Conservation (phyloP, 1,139 yeast genomes). For the Yamadazyma trypodendri region DNA sequence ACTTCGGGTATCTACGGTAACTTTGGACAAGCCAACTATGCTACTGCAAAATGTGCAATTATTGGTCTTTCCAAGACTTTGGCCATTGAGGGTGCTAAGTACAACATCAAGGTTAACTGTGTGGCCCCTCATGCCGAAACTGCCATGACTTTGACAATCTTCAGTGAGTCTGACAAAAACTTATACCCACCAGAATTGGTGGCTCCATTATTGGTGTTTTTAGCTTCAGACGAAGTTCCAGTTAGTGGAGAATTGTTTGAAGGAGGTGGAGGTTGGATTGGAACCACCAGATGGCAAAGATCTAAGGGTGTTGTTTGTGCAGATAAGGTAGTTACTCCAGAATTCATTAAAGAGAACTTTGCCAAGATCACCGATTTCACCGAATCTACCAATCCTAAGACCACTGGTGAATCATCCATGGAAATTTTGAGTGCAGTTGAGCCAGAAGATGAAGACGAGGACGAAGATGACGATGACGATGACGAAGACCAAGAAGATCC, state of each 20-base stretch:
- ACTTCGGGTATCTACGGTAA: constrained; percentile 97
- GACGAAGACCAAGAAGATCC: constrained; percentile 51
- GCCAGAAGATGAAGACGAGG: constrained; percentile 47
- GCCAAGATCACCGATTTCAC: constrained; percentile 63
- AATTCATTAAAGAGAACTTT: constrained; percentile 70
- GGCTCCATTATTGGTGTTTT: constrained; percentile 82
- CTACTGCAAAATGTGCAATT: constrained; percentile 90
- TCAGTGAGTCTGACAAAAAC: constrained; percentile 72
- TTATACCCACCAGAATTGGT: constrained; percentile 86
- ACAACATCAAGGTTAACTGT: constrained; percentile 72
- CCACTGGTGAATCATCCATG: constrained; percentile 77
- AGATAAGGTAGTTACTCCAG: constrained; percentile 59
- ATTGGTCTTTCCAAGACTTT: constrained; percentile 81
- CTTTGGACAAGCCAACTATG: constrained; percentile 96
- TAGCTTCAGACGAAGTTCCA: constrained; percentile 73
- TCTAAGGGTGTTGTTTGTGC: constrained; percentile 77
- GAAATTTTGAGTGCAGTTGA: constrained; percentile 69
- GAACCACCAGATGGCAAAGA: constrained; percentile 93
- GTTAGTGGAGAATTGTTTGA: constrained; percentile 43
- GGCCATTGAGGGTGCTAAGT: constrained; percentile 86
- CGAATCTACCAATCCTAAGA: constrained; percentile 58
- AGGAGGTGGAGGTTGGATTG: constrained; percentile 88
- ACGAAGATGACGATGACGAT: constrained; percentile 47
- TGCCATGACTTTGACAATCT: constrained; percentile 89
- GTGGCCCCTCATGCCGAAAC: constrained; percentile 99